Base-by-base conservation (phyloP, 345 rosid genomes). In the Turritis glabra region DNA sequence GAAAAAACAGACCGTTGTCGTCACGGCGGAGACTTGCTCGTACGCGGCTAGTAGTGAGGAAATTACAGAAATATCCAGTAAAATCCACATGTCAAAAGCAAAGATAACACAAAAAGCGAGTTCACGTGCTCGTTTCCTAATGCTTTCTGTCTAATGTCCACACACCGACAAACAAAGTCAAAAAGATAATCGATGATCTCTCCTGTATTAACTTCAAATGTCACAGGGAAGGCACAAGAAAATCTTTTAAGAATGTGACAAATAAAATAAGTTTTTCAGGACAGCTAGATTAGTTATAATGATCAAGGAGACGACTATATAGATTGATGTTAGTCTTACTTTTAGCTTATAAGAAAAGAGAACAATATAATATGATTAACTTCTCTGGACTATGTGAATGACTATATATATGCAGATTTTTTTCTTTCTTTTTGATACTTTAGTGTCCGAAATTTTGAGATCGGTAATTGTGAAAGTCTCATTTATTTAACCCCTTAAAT, bases 21-120 rank as follows among this genome's bases (percentile, higher is more conserved):
- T 75, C 82, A 84, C 85, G 85, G 77, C 79, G 79, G 61, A 68
- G 80, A 80, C 87, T 67, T 59, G 74, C 29, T 50, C 73, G 37
- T 48, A 57, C 51, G 55, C 21, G 30, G 2, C 50, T 38, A 21
- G 50, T 32, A 37, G 15, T 52, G 4, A 26, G 3, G 8, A 37
- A 54, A 48, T 64, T 58, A 69, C 63, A 35, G 41, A 71, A 33
- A 3, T 58, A 48, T 71, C 53, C 69, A 37, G 29, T 71, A 75
- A 78, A 75, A 59, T 66, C 64, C 79, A 80, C 77, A 78, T 71
- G 82, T 67, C 56, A 32, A 41, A 37, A 27, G 60, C 59, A 65
- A 46, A 46, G 63, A 73, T 55, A 17, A 54, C 19, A 35, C 60
- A 37, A 58, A 48, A 67, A 67, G 54, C 8, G 35, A 67, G 61